Percentiles rank a stretch among this genome's conserved stretches.
Evolutionary conservation across 257 asterid genomes (phyloP).

Genomic region (Fraxinus americana): DNA sequence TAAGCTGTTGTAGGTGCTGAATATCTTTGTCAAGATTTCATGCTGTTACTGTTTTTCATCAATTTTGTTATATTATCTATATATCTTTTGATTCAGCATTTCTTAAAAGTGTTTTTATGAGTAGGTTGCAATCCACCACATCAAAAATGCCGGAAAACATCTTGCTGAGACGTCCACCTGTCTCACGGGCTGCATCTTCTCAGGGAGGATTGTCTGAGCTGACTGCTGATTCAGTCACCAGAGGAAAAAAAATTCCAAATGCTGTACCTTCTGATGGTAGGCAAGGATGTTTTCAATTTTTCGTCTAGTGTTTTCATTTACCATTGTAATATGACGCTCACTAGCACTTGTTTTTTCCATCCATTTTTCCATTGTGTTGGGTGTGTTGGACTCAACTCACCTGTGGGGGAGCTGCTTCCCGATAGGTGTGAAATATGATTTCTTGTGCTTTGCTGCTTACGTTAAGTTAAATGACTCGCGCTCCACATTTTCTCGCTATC

Average conservation of each 20-base stretch:
- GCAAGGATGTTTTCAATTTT: neutral
- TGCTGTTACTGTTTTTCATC: neutral
- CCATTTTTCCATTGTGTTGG: neutral
- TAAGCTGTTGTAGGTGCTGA: neutral
- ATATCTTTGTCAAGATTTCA: neutral
- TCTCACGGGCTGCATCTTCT: conserved; percentile 60
- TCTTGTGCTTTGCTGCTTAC: neutral
- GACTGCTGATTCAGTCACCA: conserved; percentile 42
- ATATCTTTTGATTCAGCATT: neutral
- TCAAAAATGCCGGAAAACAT: conserved; percentile 65
- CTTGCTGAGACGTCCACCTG: conserved; percentile 84
- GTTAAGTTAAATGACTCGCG: too few species aligned
- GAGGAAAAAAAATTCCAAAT: conserved; percentile 50
- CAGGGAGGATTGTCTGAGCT: conserved; percentile 67
- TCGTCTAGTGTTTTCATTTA: neutral
- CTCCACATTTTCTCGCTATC: neutral
- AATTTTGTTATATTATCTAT: neutral
- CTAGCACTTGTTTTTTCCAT: neutral
- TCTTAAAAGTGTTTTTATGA: neutral
- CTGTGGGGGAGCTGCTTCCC: neutral
- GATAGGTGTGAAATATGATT: neutral
- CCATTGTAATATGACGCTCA: neutral
- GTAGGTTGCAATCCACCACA: conserved; percentile 41
- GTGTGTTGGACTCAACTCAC: neutral
- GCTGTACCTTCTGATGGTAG: conserved; percentile 61